A percentile compares a stretch with the other conserved stretches of the same genome.
phyloP scores from a whole-genome alignment of 495 filamentous ascomycete genomes.

The Penicillium lividum region DNA sequence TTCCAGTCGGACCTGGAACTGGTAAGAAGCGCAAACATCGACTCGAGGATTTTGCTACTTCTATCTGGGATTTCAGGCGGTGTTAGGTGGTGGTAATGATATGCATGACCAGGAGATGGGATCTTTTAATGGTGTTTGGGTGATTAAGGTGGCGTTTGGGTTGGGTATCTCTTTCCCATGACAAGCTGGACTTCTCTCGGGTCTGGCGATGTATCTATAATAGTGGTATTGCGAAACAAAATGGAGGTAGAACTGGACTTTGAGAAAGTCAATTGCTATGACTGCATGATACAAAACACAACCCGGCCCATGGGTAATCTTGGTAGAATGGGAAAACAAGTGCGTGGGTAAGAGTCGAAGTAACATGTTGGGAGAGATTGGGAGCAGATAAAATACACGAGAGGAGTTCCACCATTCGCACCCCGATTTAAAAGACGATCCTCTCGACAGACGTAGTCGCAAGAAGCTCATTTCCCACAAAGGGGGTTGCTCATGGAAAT shows the following conservation, averaged over 20 bases:
- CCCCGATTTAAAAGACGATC: neutral
- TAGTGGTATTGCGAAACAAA: neutral
- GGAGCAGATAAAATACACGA: neutral
- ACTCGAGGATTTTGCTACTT: neutral
- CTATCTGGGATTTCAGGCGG: neutral
- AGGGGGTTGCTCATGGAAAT: neutral
- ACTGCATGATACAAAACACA: conserved; percentile 14
- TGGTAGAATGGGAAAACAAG: neutral
- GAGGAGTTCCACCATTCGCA: neutral
- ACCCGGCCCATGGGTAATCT: conserved; percentile 7
- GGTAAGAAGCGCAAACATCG: conserved; percentile 49
- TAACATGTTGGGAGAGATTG: neutral
- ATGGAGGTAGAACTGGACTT: neutral
- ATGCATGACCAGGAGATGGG: neutral
- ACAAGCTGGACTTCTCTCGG: neutral
- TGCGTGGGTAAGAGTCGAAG: neutral
- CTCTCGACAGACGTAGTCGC: neutral
- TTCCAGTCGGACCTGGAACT: conserved; percentile 89
- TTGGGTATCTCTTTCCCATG: neutral
- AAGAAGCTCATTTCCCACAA: neutral
- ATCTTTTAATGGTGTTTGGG: conserved; percentile 13
- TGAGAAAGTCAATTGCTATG: conserved; percentile 10
- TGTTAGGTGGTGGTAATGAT: neutral
- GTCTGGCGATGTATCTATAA: neutral
- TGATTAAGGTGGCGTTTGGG: conserved; percentile 4